phyloP scores from a whole-genome alignment of 768 basidiomycete species.

The Pleurotus ostreatus region DNA sequence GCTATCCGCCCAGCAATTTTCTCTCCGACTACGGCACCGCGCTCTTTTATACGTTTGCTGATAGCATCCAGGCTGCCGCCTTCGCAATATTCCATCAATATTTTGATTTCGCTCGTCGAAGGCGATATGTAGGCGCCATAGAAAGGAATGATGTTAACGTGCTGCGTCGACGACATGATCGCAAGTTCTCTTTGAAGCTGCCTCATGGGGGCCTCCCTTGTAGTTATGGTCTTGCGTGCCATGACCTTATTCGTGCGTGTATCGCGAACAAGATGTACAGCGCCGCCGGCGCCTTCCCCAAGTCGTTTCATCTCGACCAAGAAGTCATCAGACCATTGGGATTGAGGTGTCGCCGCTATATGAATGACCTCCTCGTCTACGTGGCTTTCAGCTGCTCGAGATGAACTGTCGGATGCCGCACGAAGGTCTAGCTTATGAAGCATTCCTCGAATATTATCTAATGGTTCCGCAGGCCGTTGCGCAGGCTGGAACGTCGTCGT shows the following conservation, averaged over 20 bases:
- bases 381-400: slow-evolving; percentile 7
- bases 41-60: slow-evolving; percentile 77
- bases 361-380: slow-evolving; percentile 19
- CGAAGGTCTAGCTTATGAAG: slow-evolving; percentile 32
- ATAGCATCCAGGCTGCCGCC: slow-evolving; percentile 89
- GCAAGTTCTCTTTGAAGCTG: slow-evolving; percentile 91
- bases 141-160: slow-evolving; percentile 87
- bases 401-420: slow-evolving; percentile 15
- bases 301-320: slow-evolving; percentile 76
- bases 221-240: slow-evolving; percentile 94
- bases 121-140: slow-evolving; percentile 90
- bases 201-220: slow-evolving; percentile 84
- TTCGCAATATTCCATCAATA: slow-evolving; percentile 89
- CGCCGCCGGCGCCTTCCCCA: slow-evolving; percentile 95
- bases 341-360: slow-evolving; percentile 17
- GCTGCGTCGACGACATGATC: slow-evolving; percentile 81
- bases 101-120: slow-evolving; percentile 88
- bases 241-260: slow-evolving; percentile 74
- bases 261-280: slow-evolving; percentile 91
- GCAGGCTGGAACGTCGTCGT: slow-evolving; percentile 16
- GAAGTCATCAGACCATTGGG: slow-evolving; percentile 61
- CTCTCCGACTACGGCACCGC: slow-evolving; percentile 78
- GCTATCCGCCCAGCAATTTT: slow-evolving; percentile 88
- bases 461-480: slow-evolving; percentile 26
- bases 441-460: slow-evolving; percentile 33